Conservation (phyloP, 225 moss, liverwort and hornwort genomes). For the Sphagnum tenellum region DNA sequence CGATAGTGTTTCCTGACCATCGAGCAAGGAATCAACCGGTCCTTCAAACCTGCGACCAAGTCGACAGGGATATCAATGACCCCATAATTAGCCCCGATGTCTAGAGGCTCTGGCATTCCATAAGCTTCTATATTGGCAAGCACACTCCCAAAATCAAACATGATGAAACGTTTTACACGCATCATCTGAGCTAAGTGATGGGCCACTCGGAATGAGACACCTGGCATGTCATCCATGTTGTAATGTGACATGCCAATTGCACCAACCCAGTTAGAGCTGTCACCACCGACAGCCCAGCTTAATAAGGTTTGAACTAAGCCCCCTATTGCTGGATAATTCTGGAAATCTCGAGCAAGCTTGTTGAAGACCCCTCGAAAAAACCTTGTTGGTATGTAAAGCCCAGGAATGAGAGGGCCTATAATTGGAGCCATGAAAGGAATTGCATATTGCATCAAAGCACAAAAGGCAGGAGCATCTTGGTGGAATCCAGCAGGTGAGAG, state of each 20-base stretch:
- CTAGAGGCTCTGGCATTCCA: slow-evolving; percentile 48
- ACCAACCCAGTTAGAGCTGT: slow-evolving; percentile 88
- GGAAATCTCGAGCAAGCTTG: slow-evolving; percentile 82
- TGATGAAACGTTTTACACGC: slow-evolving; percentile 47
- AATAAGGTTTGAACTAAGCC: slow-evolving; percentile 71
- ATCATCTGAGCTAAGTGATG: slow-evolving; percentile 77
- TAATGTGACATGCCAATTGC: slow-evolving; percentile 83
- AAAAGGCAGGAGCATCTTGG: slow-evolving; percentile 49
- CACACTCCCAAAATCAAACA: slow-evolving; percentile 63
- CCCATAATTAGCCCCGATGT: slow-evolving; percentile 64
- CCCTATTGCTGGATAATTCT: slow-evolving; percentile 79
- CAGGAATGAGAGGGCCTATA: slow-evolving; percentile 51
- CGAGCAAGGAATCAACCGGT: slow-evolving; percentile 62
- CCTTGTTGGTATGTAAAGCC: slow-evolving; percentile 79
- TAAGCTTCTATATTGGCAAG: slow-evolving; percentile 53
- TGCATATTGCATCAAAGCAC: slow-evolving; percentile 23
- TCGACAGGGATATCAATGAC: slow-evolving; percentile 74
- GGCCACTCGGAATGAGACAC: slow-evolving; percentile 57
- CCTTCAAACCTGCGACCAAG: slow-evolving; percentile 68
- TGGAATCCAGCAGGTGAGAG: slow-evolving; percentile 93
- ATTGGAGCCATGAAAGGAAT: slow-evolving; percentile 50
- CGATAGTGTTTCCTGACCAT: slow-evolving; percentile 70
- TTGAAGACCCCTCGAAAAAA: slow-evolving; percentile 82
- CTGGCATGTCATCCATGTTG: slow-evolving; percentile 98
- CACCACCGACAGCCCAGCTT: slow-evolving; percentile 61